Base-by-base conservation (phyloP, 768 basidiomycete species). In the Trametes villosa region DNA sequence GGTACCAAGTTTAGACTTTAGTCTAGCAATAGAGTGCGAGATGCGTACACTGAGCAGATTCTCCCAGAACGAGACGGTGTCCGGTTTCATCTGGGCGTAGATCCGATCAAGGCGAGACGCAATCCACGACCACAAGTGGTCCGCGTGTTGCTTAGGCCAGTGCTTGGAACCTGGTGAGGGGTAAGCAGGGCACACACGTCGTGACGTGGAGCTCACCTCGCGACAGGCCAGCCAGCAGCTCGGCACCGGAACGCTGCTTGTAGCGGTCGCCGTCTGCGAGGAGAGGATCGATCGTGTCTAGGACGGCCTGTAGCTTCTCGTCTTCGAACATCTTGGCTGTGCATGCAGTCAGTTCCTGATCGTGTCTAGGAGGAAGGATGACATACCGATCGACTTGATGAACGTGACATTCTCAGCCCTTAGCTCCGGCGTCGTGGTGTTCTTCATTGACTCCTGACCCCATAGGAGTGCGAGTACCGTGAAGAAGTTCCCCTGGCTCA, bases 211-310 rank as follows among this genome's bases (percentile, higher is more conserved):
- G 48, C 77, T 53, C 69, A 88, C 90, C 94, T 63, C 94, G 83
- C 56, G 92, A 74, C 48, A 94, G 68, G 22, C 94, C 94, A 34
- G 83, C 79, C 27, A 95, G 70, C 31, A 94, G 73, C 74, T 89
- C 89, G 52, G 86, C 87, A 26, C 87, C 87, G 29, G 91, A 91
- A 26, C 93, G 83, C 70, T 94, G 94, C 74, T 93, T 92, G 77
- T 88, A 94, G 60, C 91, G 89, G 67, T 94, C 90, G 18, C 80
- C 56, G 49, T 89, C 89, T 33, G 74, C 76, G 40, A 92, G 75
- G 29, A 92, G 68, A 13, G 83, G 76, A 40, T 94, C 91, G 34
- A 89, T 78, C 18, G 78, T 75, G 15, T 74, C 70, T 31, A 91
- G 75, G 22, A 88, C 73, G 26, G 74, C 75, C 38, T 86, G 81